These are phyloP conservation scores for Elymus sibiricus DNA, from an alignment of 176 grass and related monocot species.

Conservation along the genomic window DNA sequence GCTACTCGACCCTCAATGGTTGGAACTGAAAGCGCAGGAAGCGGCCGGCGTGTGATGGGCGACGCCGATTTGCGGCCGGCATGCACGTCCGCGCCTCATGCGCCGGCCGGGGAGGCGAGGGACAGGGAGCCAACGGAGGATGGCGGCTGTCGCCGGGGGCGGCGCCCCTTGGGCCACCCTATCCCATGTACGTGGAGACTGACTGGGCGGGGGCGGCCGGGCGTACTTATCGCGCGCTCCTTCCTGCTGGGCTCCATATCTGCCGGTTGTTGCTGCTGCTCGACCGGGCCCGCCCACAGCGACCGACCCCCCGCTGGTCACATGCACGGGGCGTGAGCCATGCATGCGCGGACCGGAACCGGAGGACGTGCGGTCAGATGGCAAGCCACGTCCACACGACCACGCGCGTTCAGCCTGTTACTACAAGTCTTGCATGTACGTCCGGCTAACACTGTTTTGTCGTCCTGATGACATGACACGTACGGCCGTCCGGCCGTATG, in stretches of 20 bases:
- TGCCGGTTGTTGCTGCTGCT: background rate
- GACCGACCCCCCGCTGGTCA: background rate
- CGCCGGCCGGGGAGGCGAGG: background rate
- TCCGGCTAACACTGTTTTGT: background rate
- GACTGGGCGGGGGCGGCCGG: no score
- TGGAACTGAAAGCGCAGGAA: background rate
- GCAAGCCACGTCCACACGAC: background rate
- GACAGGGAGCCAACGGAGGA: background rate
- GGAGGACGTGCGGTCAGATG: background rate
- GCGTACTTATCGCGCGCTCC: background rate
- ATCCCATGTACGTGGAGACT: background rate
- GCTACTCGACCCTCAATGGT: no score
- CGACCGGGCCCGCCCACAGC: background rate
- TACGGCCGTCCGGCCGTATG: background rate
- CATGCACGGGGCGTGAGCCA: background rate
- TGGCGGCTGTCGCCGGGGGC: background rate
- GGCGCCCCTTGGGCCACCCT: background rate
- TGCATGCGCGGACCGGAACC: no score
- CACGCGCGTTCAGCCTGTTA: background rate
- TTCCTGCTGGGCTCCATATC: background rate
- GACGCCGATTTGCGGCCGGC: background rate
- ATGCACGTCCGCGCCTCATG: background rate
- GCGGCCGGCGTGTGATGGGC: background rate
- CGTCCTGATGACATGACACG: background rate
- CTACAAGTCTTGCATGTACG: background rate